Conservation (phyloP, 1,139 yeast species). For the Hansenula sp. region DNA sequence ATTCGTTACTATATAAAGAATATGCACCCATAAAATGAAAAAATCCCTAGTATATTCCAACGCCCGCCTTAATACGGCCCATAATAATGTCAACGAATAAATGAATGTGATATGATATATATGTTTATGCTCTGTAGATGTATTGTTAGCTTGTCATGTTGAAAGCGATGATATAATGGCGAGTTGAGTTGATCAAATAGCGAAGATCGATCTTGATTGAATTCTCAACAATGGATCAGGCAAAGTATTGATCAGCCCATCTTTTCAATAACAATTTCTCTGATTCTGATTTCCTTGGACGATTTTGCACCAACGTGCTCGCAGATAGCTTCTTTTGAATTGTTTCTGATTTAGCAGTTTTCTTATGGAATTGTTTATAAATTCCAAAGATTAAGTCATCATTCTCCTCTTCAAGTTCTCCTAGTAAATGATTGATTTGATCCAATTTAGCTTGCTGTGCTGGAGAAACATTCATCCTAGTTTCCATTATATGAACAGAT, state of each 20-base stretch:
- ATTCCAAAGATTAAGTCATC: not conserved
- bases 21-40: too few relatives aligned
- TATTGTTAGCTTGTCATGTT: too few relatives aligned
- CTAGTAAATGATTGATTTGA: not conserved
- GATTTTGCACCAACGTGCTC: not conserved
- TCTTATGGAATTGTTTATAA: conserved; percentile 1
- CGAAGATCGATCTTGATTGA: too few relatives aligned
- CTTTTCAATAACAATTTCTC: conserved; percentile 22
- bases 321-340: not conserved
- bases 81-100: too few relatives aligned
- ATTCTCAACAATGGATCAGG: not conserved
- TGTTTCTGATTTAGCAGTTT: conserved; percentile 3
- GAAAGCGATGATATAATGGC: too few relatives aligned
- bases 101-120: too few relatives aligned
- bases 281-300: conserved; percentile 17
- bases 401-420: not conserved
- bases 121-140: too few relatives aligned
- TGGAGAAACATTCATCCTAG: not conserved
- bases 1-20: too few relatives aligned
- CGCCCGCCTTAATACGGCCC: too few relatives aligned
- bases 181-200: too few relatives aligned
- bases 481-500: not conserved
- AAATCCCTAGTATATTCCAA: too few relatives aligned
- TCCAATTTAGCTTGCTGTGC: not conserved
- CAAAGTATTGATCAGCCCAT: conserved; percentile 25